Evolutionary conservation across 129 eudicot genomes (phyloP).

Genomic region (Pulicaria dysenterica): DNA sequence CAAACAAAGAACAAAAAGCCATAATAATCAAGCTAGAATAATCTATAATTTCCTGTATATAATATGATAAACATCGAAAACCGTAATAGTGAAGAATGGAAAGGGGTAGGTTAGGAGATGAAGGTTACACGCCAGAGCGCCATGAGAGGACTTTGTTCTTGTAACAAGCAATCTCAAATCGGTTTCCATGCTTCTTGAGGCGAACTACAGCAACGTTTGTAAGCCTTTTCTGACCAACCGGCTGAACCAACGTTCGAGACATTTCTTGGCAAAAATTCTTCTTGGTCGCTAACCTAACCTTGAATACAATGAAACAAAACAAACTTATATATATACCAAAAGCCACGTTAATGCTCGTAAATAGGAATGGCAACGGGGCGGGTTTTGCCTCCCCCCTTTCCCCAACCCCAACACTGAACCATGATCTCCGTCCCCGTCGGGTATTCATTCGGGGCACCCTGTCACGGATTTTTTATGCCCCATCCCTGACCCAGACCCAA

Average conservation of each 20-base stretch:
- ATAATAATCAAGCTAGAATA: slow-evolving; percentile 4
- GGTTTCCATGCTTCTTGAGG: slow-evolving; percentile 78
- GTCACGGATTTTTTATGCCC: too few relatives aligned
- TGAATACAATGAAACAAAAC: too few relatives aligned
- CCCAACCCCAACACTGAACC: too few relatives aligned
- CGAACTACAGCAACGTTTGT: slow-evolving; percentile 97
- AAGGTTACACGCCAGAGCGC: slow-evolving; percentile 82
- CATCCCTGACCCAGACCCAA: too few relatives aligned
- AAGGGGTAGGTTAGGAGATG: neutral
- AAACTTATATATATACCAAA: too few relatives aligned
- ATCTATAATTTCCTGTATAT: too few relatives aligned
- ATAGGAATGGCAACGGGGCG: too few relatives aligned
- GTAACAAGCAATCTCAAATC: slow-evolving; percentile 97
- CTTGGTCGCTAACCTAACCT: too few relatives aligned
- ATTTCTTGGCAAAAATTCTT: slow-evolving; percentile 35
- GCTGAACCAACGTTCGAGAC: slow-evolving; percentile 88
- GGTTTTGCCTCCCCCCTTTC: too few relatives aligned
- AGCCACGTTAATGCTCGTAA: too few relatives aligned
- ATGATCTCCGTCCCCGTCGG: too few relatives aligned
- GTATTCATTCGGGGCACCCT: too few relatives aligned
- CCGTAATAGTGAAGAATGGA: neutral
- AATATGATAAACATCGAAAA: neutral
- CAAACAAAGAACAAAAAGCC: neutral
- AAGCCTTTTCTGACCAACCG: slow-evolving; percentile 88
- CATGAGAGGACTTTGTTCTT: slow-evolving; percentile 98